Evolutionary conservation across 768 basidiomycete species (phyloP).

Genomic region (Leccinum arenicola): DNA sequence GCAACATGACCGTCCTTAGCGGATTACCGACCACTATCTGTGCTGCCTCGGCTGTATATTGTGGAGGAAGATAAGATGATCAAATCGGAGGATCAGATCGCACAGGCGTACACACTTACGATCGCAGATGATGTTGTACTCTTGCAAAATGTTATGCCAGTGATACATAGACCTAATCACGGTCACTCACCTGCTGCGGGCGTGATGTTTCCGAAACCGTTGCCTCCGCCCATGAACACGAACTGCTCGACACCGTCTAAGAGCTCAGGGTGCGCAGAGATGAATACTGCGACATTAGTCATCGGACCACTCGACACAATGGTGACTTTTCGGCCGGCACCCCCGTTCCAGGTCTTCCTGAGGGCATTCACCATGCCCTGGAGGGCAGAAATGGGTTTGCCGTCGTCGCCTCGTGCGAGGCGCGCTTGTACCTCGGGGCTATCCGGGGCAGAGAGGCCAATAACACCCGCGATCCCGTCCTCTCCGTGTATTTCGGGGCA

Average conservation of each 20-base stretch:
- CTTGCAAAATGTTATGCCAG: slow-evolving; percentile 33
- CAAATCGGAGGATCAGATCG: background rate
- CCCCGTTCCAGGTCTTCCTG: slow-evolving; percentile 52
- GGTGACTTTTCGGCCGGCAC: slow-evolving; percentile 57
- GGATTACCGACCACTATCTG: slow-evolving; percentile 77
- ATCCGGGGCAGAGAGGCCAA: slow-evolving; percentile 60
- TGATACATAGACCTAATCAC: background rate
- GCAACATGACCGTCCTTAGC: slow-evolving; percentile 71
- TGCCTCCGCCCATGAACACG: slow-evolving; percentile 87
- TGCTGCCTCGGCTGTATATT: slow-evolving; percentile 64
- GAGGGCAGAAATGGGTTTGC: slow-evolving; percentile 49
- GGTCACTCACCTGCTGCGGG: slow-evolving; percentile 58
- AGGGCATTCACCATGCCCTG: slow-evolving; percentile 66
- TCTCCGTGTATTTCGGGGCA: slow-evolving; percentile 80
- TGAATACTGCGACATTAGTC: slow-evolving; percentile 78
- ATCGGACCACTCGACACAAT: slow-evolving; percentile 80
- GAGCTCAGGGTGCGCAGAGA: slow-evolving; percentile 55
- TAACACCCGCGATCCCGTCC: slow-evolving; percentile 82
- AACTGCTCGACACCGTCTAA: slow-evolving; percentile 47
- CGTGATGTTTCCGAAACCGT: slow-evolving; percentile 79
- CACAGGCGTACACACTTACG: slow-evolving; percentile 47
- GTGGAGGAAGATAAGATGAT: background rate
- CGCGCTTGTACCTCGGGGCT: slow-evolving; percentile 48
- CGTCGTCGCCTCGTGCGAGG: slow-evolving; percentile 44
- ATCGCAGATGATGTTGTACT: slow-evolving; percentile 81